Base-by-base conservation (phyloP, 2,329 filamentous ascomycete genomes). In the Nemania sp. region DNA sequence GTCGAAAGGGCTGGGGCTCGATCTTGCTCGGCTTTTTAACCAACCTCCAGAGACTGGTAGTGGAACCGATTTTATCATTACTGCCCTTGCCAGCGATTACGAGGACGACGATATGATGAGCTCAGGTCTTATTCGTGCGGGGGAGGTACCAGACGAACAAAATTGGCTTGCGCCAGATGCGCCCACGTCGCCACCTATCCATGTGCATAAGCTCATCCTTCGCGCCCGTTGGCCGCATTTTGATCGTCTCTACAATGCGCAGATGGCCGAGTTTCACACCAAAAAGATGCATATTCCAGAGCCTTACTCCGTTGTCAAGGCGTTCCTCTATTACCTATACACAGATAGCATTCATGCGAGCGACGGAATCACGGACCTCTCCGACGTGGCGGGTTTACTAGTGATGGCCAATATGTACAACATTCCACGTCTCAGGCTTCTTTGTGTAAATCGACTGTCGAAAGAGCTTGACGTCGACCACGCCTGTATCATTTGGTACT, bases 401-500 rank as follows among this genome's bases (percentile, higher is more conserved):
- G 94, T 99, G 65, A 96, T 99, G 91, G 92, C 92, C 45, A 97
- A 98, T 74, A 91, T 98, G 48, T 99, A 99, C 78, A 94, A 97
- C 72, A 96, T 99, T 79, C 93, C 93, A 1, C 92, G 95, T 67
- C 86, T 99, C 21, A 90, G 94, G 18, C 84, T 97, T 7, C 83
- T 98, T 1, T 97, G 94, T 73, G 90, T 98, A 56, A 94, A 97
- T 73, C 87, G 95, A 9, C 83, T 99, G 3, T 89, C 90, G 57
- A 90, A 91, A 63, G 95, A 99, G 72, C 84, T 99, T 2, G 94
- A 98, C 72, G 90, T 98, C 40, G 91, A 96, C 62, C 92, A 97
- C 72, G 94, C 94, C 2, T 97, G 95, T 65, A 89, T 96, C 68
- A 93, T 97, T 58, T 99, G 96, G 92, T 93, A 98, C 75, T 92